Evolutionary conservation across 805 yeast species (phyloP).

Genomic region (Komagataella pseudopastoris): DNA sequence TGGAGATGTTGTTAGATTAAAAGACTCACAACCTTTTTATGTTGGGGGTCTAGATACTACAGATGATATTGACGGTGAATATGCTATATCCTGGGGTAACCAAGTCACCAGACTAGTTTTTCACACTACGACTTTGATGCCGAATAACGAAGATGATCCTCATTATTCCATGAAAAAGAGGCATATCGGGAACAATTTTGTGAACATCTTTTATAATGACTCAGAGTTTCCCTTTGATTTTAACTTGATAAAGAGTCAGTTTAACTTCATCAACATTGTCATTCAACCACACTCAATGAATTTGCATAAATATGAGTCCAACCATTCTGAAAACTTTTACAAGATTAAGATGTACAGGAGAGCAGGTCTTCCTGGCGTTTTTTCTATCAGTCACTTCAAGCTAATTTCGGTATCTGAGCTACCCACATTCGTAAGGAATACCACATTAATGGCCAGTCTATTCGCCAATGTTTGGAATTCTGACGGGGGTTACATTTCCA

Average conservation of each 20-base stretch:
- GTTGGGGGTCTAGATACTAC: conserved; percentile 74
- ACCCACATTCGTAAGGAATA: conserved; percentile 51
- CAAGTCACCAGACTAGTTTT: conserved; percentile 59
- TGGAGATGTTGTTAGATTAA: conserved; percentile 48
- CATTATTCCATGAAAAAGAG: conserved; percentile 48
- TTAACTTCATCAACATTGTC: conserved; percentile 72
- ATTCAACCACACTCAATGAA: conserved; percentile 34
- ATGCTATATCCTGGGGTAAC: conserved; percentile 60
- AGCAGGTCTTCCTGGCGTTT: conserved; percentile 62
- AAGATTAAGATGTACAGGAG: conserved; percentile 53
- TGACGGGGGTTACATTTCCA: conserved; percentile 38
- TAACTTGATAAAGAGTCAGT: conserved; percentile 61
- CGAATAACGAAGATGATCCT: conserved; percentile 28
- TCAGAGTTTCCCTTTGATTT: conserved; percentile 55
- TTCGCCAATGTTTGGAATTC: conserved; percentile 70
- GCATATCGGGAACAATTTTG: conserved; percentile 80
- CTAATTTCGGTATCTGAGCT: conserved; percentile 46
- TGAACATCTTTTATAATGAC: conserved; percentile 72
- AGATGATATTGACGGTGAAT: conserved; percentile 61
- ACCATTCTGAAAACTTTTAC: conserved; percentile 21
- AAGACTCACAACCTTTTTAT: conserved; percentile 36
- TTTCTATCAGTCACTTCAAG: conserved; percentile 67
- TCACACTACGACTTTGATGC: conserved; percentile 80
- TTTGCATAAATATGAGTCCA: conserved; percentile 2
- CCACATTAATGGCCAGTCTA: conserved; percentile 51